Base-by-base conservation (phyloP, 805 yeast species). In the Ogataea polymorpha region DNA sequence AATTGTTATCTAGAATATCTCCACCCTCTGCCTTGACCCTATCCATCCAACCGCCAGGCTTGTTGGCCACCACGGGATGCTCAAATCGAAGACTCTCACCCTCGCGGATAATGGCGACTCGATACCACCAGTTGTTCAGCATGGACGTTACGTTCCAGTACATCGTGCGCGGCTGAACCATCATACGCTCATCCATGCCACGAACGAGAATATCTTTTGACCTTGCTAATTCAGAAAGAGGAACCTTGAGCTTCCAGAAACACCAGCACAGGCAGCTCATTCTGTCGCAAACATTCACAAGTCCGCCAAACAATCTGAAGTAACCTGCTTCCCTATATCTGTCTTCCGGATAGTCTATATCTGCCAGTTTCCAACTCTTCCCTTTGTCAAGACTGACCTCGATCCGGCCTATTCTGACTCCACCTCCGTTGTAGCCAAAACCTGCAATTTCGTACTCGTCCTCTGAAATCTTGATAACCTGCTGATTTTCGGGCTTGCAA, bases 121-220 rank as follows among this genome's bases (percentile, higher is more conserved):
- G 42, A 40, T 60, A 61, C 67, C 67, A 62, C 66, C 68, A 62
- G 34, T 63, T 63, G 36, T 62, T 62, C 42, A 60, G 43, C 68
- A 63, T 62, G 1, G 66, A 61, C 11, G 64, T 58, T 7, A 63
- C 65, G 37, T 62, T 63, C 67, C 68, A 63, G 42, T 63, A 63
- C 67, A 63, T 62, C 32, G 60, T 57, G 41, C 66, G 52, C 8
- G 68, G 68, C 40, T 63, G 67, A 9, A 51, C 52, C 13, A 48
- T 51, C 68, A 63, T 63, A n/a, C 61, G 45, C 26, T 51, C 59
- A 44, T 63, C 68, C 68, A 63, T 63, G 0, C 56, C 66, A 35
- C 68, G 53, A 5, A 63, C 68, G 4, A 63, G 37, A 11, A 63
- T 51, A 31, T 61, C 66, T 35, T 55, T 51, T 2, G 67, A 49